Evolutionary conservation across 2,329 filamentous ascomycete species (phyloP), one percentile per base, ranked within the genome.

Genomic region (Colletotrichum paranaense): DNA sequence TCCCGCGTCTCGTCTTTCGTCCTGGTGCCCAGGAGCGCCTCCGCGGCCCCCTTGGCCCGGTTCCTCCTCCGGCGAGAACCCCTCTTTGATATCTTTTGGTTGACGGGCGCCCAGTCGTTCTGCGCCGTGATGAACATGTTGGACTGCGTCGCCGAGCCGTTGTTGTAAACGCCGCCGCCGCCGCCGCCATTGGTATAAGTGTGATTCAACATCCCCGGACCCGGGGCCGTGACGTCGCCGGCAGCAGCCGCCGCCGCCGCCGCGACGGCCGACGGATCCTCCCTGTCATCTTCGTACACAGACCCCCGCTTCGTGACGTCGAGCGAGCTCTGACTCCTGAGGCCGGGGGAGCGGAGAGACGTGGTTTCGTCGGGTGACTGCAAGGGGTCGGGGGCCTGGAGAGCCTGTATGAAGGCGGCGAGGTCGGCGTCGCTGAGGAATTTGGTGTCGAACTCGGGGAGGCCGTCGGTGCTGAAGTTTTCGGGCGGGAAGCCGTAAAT

Each of bases 21-120:
- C 71, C 93, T 87, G 24, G 88, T 88, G 35, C 89, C 88, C 7
- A 88, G 76, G 2, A 86, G 78, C 1, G 82, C 82, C 56, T 84
- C 79, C 6, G 81, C 82, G 0, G 80, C 79, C 35, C 85, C 87
- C 71, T 78, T 79, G 46, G 78, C 81, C 49, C 85, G 85, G 63
- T 76, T 83, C 77, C 79, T 81, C 74, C 79, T 82, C 72, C 78
- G 75, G 82, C 82, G 80, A 19, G 71, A 73, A 7, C 67, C 71
- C n/a, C 71, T 49, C 78, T 82, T 86, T 77, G 85, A 80, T 26
- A 95, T 88, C 70, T 89, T 92, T 80, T 96, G 91, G 77, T 93
- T 92, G 14, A 98, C 91, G 0, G 97, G 97, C 19, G 94, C 92
- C 97, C 97, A 99, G 86, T 99, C 97, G 81, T 97, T 97, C 80